Percentiles rank a stretch among this genome's conserved stretches.
Evolutionary conservation across 106 monocot species (phyloP).

Genomic region (Hemerocallis citrina): DNA sequence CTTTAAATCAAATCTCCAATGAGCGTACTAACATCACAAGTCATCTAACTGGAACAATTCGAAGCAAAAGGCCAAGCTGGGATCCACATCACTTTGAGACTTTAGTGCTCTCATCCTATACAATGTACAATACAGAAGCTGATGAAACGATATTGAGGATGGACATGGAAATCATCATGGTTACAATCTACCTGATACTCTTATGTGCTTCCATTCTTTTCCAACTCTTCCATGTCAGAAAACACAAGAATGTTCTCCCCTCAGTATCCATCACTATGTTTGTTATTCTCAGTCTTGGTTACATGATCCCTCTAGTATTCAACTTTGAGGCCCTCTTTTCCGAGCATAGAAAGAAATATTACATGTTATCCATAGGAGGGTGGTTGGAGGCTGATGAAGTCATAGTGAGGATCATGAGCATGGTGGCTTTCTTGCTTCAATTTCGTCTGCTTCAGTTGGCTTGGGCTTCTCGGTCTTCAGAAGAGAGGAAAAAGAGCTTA

Average conservation of each 20-base stretch:
- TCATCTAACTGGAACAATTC: slow-evolving; percentile 26
- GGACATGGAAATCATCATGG: slow-evolving; percentile 59
- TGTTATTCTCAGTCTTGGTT: slow-evolving; percentile 36
- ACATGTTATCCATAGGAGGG: slow-evolving; percentile 34
- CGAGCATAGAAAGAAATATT: slow-evolving; percentile 24
- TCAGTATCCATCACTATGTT: slow-evolving; percentile 64
- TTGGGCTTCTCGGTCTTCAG: slow-evolving; percentile 34
- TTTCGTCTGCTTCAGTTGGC: slow-evolving; percentile 46
- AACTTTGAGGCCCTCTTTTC: slow-evolving; percentile 48
- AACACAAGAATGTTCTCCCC: slow-evolving; percentile 36
- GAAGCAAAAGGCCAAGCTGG: slow-evolving; percentile 24
- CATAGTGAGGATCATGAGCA: slow-evolving; percentile 52
- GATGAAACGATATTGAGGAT: slow-evolving; percentile 41
- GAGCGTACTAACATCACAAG: slow-evolving; percentile 1
- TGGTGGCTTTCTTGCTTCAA: slow-evolving; percentile 64
- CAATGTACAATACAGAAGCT: slow-evolving; percentile 5
- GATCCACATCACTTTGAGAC: slow-evolving; percentile 52
- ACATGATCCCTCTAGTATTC: slow-evolving; percentile 54
- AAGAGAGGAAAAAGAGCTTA: slow-evolving; percentile 15
- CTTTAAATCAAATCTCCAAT: slow-evolving; percentile 11
- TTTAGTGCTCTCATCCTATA: slow-evolving; percentile 5
- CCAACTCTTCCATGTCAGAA: slow-evolving; percentile 56
- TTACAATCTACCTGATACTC: slow-evolving; percentile 49
- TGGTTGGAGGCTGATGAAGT: slow-evolving; percentile 80
- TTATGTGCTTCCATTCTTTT: slow-evolving; percentile 38